phyloP scores from a whole-genome alignment of 75 land plant species.

The Adiantum capillusveneris region DNA sequence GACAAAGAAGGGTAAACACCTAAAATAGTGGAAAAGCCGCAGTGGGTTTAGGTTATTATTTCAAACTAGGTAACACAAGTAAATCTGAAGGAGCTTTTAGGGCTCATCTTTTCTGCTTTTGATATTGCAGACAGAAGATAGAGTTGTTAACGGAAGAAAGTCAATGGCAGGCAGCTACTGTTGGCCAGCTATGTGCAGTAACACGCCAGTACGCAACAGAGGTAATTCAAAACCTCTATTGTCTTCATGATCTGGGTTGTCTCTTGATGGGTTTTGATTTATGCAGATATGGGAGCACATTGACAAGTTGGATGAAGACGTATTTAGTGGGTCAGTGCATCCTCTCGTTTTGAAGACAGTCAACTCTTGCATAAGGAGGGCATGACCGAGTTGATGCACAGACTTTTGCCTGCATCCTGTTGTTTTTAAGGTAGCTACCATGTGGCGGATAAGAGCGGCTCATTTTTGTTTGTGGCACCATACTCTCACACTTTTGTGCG shows the following conservation, averaged over 20 bases:
- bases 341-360: constrained; percentile 51
- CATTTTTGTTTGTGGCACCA: too few species aligned
- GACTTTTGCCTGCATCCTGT: too few species aligned
- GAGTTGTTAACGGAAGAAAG: constrained; percentile 30
- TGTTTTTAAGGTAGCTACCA: too few species aligned
- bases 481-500: too few species aligned
- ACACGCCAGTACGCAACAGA: constrained; percentile 76
- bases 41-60: not conserved
- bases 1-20: not conserved
- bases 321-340: constrained; percentile 41
- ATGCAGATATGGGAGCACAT: constrained; percentile 79
- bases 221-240: constrained; percentile 22
- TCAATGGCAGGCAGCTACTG: constrained; percentile 62
- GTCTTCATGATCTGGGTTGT: not conserved
- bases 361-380: constrained; percentile 43
- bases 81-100: too few species aligned
- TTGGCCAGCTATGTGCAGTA: constrained; percentile 73
- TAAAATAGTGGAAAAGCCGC: not conserved
- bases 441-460: too few species aligned
- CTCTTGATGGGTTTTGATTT: not conserved
- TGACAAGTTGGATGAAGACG: constrained; percentile 63
- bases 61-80: too few species aligned
- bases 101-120: not conserved
- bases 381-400: too few species aligned
- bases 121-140: not conserved